These are phyloP conservation scores for Emmonsia crescens DNA, from an alignment of 2,329 filamentous ascomycete species.

Conservation along the genomic window DNA sequence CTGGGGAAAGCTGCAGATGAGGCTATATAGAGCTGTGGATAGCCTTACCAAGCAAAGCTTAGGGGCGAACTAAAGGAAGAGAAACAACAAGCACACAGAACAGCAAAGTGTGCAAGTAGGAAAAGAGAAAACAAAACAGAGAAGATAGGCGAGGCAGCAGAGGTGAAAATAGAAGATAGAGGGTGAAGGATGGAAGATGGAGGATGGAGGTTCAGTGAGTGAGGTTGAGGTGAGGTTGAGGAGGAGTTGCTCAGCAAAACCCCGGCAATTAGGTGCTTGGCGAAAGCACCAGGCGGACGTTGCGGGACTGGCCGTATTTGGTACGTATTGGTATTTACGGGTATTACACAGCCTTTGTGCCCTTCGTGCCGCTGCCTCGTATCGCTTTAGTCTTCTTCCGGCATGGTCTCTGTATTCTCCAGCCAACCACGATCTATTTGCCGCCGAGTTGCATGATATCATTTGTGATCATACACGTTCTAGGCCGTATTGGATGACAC, in stretches of 20 bases:
- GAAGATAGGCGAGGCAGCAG: not conserved
- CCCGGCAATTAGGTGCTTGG: not conserved
- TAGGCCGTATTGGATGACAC: not conserved
- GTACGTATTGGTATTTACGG: not conserved
- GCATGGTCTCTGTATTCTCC: not conserved
- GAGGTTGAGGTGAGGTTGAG: not conserved
- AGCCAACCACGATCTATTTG: not conserved
- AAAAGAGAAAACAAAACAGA: conserved; percentile 8
- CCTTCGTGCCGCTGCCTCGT: not conserved
- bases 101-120: conserved; percentile 8
- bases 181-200: not conserved
- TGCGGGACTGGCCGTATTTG: not conserved
- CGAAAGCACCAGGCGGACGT: not conserved
- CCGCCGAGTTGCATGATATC: not conserved
- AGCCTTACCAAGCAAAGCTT: conserved; percentile 8
- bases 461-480: not conserved
- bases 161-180: not conserved
- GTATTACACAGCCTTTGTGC: not conserved
- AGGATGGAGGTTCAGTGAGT: not conserved
- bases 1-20: conserved; percentile 8
- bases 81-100: conserved; percentile 13
- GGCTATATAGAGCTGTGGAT: conserved; percentile 2
- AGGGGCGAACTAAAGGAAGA: conserved; percentile 13
- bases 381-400: not conserved
- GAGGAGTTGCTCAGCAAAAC: not conserved